Evolutionary conservation across 2,329 filamentous ascomycete species (phyloP), one percentile per base, ranked within the genome.

Genomic region (Beauveria varroae): DNA sequence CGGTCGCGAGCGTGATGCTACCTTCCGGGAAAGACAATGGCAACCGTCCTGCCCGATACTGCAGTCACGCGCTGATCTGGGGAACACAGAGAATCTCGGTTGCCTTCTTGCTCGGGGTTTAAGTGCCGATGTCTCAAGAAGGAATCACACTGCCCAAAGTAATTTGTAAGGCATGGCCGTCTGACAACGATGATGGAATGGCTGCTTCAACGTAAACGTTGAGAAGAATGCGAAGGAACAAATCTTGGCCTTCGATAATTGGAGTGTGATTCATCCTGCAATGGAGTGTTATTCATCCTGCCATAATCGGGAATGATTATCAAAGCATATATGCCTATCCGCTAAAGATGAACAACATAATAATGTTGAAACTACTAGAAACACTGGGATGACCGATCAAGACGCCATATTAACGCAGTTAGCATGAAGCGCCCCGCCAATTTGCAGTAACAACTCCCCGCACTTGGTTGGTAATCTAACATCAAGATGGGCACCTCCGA

Each of bases 391-490:
- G 55, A 30, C 55, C 44, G 55, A 57, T 49, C 18, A 40, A 10
- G 20, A 22, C 41, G 22, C 22, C 5, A 10, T 8, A 7, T 2
- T n/a, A 12, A 37, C 14, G 8, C 50, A 51, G 7, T 14, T 9
- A 20, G 22, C 12, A 22, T 24, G 22, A 30, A 54, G 16, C 34
- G 9, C 41, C 53, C 34, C 26, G 41, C 41, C 41, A 24, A 57
- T 50, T 41, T 24, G 44, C 47, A 12, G 44, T 26, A 8, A 18
- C 7, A 16, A 7, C 20, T 26, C 46, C 57, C 57, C 57, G 57
- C 57, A 59, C 34, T 50, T 52, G 57, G 57, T 52, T 59, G 57
- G 57, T 59, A 51, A 59, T 52, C 57, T 59, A 7, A 1, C 18
- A n/a, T 30, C 37, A 52, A 18, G 40, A 51, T 52, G 40, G 40